Evolutionary conservation across 1,284 basidiomycete genomes (phyloP), one percentile per base, ranked within the genome.

Genomic region (Coniferiporia sulphurascens): DNA sequence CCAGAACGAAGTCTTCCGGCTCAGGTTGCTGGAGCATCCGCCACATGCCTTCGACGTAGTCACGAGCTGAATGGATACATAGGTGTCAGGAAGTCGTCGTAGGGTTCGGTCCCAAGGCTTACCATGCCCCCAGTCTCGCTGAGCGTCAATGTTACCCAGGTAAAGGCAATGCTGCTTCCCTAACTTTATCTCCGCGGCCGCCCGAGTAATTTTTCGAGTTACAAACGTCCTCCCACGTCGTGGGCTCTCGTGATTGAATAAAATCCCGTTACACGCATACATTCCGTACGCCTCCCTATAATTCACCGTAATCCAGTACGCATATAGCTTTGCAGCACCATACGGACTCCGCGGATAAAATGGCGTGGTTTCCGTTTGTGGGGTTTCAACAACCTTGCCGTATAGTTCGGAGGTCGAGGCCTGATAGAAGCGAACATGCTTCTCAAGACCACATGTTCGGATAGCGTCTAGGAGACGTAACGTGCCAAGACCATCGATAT

Each of bases 31-130:
- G 93, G 32, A 96, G 83, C 84, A 96, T 94, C 67, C 82, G 80
- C 93, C 93, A 96, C 94, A 96, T 95, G 48, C 93, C 93, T 74
- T 95, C 93, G 10, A 93, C 87, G 68, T 93, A 94, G 70, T 94
- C 92, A 64, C 83, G 84, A 54, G 91, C 91, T 91, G 62, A 27
- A 49, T 35, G 34, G 6, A 35, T 13, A 4, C 35, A 49, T 35
- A 36, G 6, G 32, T 13, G 3, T 38, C 21, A 48, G 12, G 32
- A 52, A 41, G 12, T 22, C 12, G 22, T 3, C 38, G 13, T 9
- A 35, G 13, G 17, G 34, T 48, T 21, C 5, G 32, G n/a, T 3
- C 48, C 49, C 48, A 32, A 19, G 9, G 65, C 83, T 62, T 63
- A 89, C 89, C 92, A 73, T 96, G 93, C 66, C 93, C 93, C 93